Conservation (phyloP, 2,329 filamentous ascomycete species). For the Pseudocercospora cruenta region DNA sequence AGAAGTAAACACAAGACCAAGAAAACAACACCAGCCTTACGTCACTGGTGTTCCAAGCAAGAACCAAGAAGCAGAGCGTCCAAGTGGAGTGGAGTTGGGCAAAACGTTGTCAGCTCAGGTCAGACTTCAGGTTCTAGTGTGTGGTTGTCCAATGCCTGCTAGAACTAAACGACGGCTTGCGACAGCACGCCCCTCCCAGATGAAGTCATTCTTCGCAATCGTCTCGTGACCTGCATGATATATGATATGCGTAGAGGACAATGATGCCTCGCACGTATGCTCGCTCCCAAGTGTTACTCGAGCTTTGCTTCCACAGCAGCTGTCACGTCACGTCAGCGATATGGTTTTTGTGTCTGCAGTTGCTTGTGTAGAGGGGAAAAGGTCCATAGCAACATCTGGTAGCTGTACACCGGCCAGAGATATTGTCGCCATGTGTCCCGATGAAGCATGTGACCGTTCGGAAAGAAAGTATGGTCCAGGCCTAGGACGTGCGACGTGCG, state of each 20-base stretch:
- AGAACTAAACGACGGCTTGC: not conserved
- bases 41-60: not conserved
- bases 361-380: not conserved
- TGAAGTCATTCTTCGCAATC: not conserved
- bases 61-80: not conserved
- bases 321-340: too few relatives aligned
- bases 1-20: not conserved
- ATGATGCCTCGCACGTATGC: too few relatives aligned
- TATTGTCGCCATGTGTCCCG: not conserved
- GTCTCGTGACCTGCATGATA: not conserved
- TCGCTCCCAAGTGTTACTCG: too few relatives aligned
- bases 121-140: too few relatives aligned
- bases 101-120: not conserved
- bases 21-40: not conserved
- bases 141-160: not conserved
- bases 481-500: not conserved
- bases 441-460: too few relatives aligned
- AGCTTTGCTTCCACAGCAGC: too few relatives aligned
- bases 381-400: not conserved
- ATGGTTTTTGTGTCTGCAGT: too few relatives aligned
- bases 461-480: too few relatives aligned
- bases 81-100: not conserved
- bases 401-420: not conserved
- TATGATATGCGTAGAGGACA: too few relatives aligned
- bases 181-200: too few relatives aligned